Conservation (phyloP, 495 filamentous ascomycete genomes). For the Hyaloscypha variabilis region DNA sequence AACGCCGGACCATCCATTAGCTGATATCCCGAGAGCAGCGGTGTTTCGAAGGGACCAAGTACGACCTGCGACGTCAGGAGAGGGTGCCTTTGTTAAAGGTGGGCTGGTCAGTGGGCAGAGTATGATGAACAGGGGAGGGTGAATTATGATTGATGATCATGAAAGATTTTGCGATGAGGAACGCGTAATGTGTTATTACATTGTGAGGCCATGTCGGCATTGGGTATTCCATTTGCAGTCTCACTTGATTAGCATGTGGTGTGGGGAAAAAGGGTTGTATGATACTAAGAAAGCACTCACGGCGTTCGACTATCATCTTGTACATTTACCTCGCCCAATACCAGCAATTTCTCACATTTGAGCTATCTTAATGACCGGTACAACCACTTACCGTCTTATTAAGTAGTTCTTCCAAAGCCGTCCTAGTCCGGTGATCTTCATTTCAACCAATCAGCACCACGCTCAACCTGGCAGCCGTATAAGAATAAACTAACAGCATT, state of each 20-base stretch:
- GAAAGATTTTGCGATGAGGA: not conserved
- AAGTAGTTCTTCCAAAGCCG: too few relatives aligned
- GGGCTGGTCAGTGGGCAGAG: not conserved
- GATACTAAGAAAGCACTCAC: not conserved
- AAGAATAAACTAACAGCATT: not conserved
- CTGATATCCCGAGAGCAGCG: conserved; percentile 18
- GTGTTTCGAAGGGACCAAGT: conserved; percentile 20
- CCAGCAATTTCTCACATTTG: too few relatives aligned
- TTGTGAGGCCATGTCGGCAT: not conserved
- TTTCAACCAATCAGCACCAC: not conserved
- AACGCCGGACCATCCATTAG: conserved; percentile 13
- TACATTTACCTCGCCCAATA: too few relatives aligned
- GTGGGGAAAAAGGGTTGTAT: not conserved
- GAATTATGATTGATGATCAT: not conserved
- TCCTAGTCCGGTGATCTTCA: too few relatives aligned
- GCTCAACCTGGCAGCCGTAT: not conserved
- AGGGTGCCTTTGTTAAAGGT: not conserved
- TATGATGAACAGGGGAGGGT: not conserved
- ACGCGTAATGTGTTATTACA: too few relatives aligned
- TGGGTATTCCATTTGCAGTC: not conserved
- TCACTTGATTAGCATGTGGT: not conserved
- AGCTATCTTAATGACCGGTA: too few relatives aligned
- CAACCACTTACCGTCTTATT: too few relatives aligned
- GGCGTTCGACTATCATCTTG: not conserved
- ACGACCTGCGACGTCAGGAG: not conserved